Base-by-base conservation (phyloP, 1,139 yeast genomes). In the Torulaspora pretoriensis region DNA sequence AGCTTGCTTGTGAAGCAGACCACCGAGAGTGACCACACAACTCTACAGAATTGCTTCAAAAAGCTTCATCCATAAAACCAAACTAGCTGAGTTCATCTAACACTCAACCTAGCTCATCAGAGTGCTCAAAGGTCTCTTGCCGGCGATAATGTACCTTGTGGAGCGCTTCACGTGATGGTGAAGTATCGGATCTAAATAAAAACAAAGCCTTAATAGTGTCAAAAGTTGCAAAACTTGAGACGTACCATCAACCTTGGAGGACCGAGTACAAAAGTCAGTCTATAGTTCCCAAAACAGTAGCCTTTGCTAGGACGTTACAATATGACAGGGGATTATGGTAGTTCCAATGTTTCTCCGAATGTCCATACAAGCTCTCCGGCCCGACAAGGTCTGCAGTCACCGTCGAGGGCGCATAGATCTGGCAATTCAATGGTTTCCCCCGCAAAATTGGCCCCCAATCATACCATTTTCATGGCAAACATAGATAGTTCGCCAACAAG, bases 371-470 rank as follows among this genome's bases (percentile, higher is more conserved):
- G 36, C 7, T 26, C 32, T 19, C 24, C 27, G 41, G 19, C 30
- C 10, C 40, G 24, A 26, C 19, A 40, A 8, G 36, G 16, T 13
- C 25, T 43, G 35, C 35, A 14, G 26, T 43, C 46, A 37, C 42
- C 46, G 10, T 16, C 32, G 22, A 38, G 34, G 32, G 26, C 34
- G 16, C 37, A 27, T 23, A 30, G 23, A 23, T 13, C 30, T 12
- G 25, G 22, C 19, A 38, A 35, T 9, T 27, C 39, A 4, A 23
- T 27, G 17, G 31, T 31, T 17, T 47, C 50, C 12, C 46, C 50
- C 3, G 48, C 63, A 48, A 54, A 57, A 50, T 25, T 63, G 55
- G 61, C 59, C 49, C 46, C 45, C 35, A 53, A 50, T 32, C 59
- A 53, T 45, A 47, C 56, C 24, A 42, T 53, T 10, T 54, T 54